These are phyloP conservation scores for Hygrocybe coccinea DNA, from an alignment of 768 basidiomycete species.

Conservation along the genomic window DNA sequence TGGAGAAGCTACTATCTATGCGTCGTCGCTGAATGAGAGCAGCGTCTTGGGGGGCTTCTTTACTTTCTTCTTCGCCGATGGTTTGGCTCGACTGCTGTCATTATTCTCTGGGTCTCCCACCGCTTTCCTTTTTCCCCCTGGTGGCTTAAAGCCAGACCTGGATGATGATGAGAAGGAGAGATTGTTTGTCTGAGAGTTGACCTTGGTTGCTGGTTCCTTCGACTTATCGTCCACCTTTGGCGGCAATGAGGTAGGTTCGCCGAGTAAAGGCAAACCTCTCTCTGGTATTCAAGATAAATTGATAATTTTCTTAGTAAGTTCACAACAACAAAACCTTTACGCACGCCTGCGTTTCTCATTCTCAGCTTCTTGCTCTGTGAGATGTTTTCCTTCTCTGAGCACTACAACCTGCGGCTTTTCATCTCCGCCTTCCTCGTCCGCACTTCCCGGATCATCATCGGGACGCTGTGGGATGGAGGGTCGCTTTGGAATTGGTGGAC, in stretches of 20 bases:
- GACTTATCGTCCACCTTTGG: conserved; percentile 11
- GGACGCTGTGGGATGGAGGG: conserved; percentile 69
- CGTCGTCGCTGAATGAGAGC: conserved; percentile 58
- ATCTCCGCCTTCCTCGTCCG: conserved; percentile 65
- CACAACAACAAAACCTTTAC: not conserved
- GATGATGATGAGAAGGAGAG: conserved; percentile 47
- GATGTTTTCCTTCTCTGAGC: conserved; percentile 81
- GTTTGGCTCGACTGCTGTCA: conserved; percentile 12
- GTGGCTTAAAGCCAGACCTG: conserved; percentile 24
- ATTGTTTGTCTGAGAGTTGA: conserved; percentile 24
- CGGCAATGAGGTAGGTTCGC: conserved; percentile 27
- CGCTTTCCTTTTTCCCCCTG: conserved; percentile 40
- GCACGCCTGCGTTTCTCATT: conserved; percentile 56
- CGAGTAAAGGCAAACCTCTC: conserved; percentile 55
- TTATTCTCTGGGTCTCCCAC: conserved; percentile 32
- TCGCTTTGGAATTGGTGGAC: conserved; percentile 70
- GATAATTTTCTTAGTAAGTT: not conserved
- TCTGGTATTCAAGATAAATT: conserved; percentile 35
- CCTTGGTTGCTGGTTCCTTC: conserved; percentile 11
- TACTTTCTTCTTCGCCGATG: conserved; percentile 46
- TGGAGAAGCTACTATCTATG: conserved; percentile 31
- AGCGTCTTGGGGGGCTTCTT: conserved; percentile 48
- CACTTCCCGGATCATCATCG: conserved; percentile 64
- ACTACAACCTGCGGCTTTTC: conserved; percentile 90
- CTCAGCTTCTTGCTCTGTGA: conserved; percentile 72